phyloP scores from a whole-genome alignment of 176 grass and related monocot genomes.

The Calamus simplicifolius region DNA sequence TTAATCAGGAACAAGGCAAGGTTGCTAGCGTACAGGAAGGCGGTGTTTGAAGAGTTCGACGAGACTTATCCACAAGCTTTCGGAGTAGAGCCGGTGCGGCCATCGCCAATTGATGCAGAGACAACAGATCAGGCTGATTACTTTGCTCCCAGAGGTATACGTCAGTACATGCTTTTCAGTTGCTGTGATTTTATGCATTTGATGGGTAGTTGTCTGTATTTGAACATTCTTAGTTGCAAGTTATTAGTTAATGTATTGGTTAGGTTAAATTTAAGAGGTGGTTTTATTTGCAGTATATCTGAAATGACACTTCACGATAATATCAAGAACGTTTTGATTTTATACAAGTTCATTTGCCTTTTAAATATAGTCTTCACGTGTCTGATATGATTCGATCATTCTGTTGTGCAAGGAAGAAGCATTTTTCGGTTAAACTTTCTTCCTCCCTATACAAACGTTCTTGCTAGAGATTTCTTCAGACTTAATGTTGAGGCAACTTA shows the following conservation, averaged over 20 bases:
- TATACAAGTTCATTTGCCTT: too few species aligned
- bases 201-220: conserved; percentile 12
- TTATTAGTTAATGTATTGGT: neutral
- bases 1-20: conserved; percentile 40
- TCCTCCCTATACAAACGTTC: too few species aligned
- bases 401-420: too few species aligned
- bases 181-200: conserved; percentile 5
- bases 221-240: conserved; percentile 8
- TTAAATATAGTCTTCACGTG: too few species aligned
- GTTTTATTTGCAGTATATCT: neutral
- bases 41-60: conserved; percentile 38
- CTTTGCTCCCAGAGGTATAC: conserved; percentile 77
- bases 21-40: conserved; percentile 50
- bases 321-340: too few species aligned
- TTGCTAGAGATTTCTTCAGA: too few species aligned
- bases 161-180: conserved; percentile 34
- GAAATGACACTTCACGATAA: too few species aligned
- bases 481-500: too few species aligned
- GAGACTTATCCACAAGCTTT: conserved; percentile 82
- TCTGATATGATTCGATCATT: too few species aligned
- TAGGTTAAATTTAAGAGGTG: neutral
- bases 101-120: conserved; percentile 11
- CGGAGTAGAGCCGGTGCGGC: conserved; percentile 39
- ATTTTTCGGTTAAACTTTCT: too few species aligned
- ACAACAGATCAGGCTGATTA: conserved; percentile 21